A percentile compares a stretch with the other conserved stretches of the same genome.
Conservation (phyloP, 768 basidiomycete species). For the Lentinula aciculospora region DNA sequence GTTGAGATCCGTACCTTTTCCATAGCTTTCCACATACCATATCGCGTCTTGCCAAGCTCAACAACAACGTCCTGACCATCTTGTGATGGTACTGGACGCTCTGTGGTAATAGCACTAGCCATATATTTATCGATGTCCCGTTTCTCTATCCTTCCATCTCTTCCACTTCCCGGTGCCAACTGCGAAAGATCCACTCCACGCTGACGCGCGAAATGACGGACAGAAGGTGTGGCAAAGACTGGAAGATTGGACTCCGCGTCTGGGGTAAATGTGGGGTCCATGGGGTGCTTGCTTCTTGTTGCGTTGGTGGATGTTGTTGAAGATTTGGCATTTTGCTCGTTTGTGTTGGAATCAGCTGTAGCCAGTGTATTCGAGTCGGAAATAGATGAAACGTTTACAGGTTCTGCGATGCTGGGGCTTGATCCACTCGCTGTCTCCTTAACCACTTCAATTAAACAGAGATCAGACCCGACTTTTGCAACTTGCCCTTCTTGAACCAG, state of each 20-base stretch:
- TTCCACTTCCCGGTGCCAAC: conserved; percentile 66
- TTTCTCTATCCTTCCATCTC: conserved; percentile 69
- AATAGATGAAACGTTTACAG: conserved; percentile 4
- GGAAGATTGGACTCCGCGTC: conserved; percentile 17
- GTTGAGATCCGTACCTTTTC: conserved; percentile 45
- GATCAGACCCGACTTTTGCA: conserved; percentile 73
- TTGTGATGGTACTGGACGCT: conserved; percentile 8
- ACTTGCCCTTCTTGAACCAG: conserved; percentile 78
- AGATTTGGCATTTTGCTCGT: not conserved
- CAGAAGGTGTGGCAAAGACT: conserved; percentile 69
- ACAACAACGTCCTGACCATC: conserved; percentile 47
- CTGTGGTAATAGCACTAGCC: conserved; percentile 12
- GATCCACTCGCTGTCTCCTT: conserved; percentile 35
- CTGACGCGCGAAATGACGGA: conserved; percentile 71
- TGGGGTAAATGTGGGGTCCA: conserved; percentile 34
- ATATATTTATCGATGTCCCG: conserved; percentile 66
- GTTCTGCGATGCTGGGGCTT: conserved; percentile 15
- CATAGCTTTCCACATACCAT: conserved; percentile 91
- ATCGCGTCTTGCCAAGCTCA: conserved; percentile 70
- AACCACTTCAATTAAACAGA: conserved; percentile 81
- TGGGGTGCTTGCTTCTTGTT: conserved; percentile 42
- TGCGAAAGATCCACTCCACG: conserved; percentile 53
- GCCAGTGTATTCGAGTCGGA: not conserved
- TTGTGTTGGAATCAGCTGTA: not conserved
- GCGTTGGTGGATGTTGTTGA: not conserved